Base-by-base conservation (phyloP, 148 eudicot genomes). In the Rheum nobile region DNA sequence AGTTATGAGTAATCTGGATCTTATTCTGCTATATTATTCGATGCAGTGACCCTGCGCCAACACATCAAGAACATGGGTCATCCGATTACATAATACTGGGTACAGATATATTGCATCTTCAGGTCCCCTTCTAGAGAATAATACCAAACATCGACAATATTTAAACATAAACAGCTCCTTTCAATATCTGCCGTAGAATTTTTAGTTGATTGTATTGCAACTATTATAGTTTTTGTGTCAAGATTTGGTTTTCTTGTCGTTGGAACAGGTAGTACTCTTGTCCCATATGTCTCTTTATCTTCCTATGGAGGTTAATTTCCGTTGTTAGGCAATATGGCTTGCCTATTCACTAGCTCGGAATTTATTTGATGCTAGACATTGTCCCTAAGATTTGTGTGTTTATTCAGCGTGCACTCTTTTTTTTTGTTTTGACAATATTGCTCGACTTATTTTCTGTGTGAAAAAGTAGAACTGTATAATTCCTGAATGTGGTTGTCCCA, bases 261-360 rank as follows among this genome's bases (percentile, higher is more conserved):
- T 34, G 16, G 70, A 34, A 22, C 70, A 34, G 70, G 0, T 65
- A 11, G 39, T 31, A 37, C 41, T 61, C 38, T 26, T 29, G 37
- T 61, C 68, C 19, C 68, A 61, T 61, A 7, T 65, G 32, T 65
- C 4, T 17, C 16, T 24, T 65, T 34, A 65, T 65, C 70, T 65
- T 65, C 70, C 16, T 65, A 32, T 65, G 70, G 32, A 65, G 39
- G 14, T 32, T 65, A 34, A 10, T 34, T 65, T 65, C 70, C 32
- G 70, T 65, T 17, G 38, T 4, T 65, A 16, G 70, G 70, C 70
- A 65, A 65, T 65, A 65, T 65, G 70, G 70, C 70, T 65, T 65
- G 70, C 70, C 70, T 65, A 16, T 65, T 65, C 38, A 31, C 70
- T 65, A 65, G 39, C 22, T 65, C 21, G 39, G 39, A 32, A 32